Evolutionary conservation across 2,329 filamentous ascomycete species (phyloP).

Genomic region (Lachnellula willkommii): DNA sequence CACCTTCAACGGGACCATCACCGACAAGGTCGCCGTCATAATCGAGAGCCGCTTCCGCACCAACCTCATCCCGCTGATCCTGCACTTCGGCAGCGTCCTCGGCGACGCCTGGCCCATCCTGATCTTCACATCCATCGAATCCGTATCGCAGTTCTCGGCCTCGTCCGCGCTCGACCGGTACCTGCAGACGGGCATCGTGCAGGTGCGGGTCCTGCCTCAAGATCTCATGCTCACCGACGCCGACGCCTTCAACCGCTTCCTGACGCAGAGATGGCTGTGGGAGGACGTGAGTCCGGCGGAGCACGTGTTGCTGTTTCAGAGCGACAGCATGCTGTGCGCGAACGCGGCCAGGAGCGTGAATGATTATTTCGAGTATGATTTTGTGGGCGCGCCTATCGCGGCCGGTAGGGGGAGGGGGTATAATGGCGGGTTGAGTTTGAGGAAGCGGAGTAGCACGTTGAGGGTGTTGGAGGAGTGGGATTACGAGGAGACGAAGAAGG

Average conservation of each 20-base stretch:
- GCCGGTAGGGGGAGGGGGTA: slow-evolving; percentile 24
- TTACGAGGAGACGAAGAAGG: slow-evolving; percentile 18
- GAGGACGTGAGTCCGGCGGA: slow-evolving; percentile 31
- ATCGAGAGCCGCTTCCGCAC: slow-evolving; percentile 34
- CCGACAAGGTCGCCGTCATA: slow-evolving; percentile 34
- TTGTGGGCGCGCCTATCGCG: slow-evolving; percentile 33
- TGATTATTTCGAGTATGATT: slow-evolving; percentile 34
- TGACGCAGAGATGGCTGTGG: slow-evolving; percentile 33
- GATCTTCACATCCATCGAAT: slow-evolving; percentile 36
- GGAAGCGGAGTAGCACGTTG: slow-evolving; percentile 34
- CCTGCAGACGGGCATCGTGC: slow-evolving; percentile 31
- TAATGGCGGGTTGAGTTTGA: slow-evolving; percentile 36
- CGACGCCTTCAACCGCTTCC: slow-evolving; percentile 26
- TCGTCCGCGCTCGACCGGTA: slow-evolving; percentile 36
- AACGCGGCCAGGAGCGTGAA: slow-evolving; percentile 32
- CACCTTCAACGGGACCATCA: slow-evolving; percentile 21
- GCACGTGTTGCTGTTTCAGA: slow-evolving; percentile 33
- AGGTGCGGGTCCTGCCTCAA: slow-evolving; percentile 36
- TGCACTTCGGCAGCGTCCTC: slow-evolving; percentile 37
- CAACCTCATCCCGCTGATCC: slow-evolving; percentile 35
- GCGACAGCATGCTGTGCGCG: slow-evolving; percentile 33
- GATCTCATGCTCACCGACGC: slow-evolving; percentile 32
- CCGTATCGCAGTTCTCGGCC: slow-evolving; percentile 24
- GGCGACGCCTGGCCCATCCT: slow-evolving; percentile 42
- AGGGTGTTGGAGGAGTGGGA: slow-evolving; percentile 27